Base-by-base conservation (phyloP, 139 green algal species). In the Pseudopediastrum boryanum region DNA sequence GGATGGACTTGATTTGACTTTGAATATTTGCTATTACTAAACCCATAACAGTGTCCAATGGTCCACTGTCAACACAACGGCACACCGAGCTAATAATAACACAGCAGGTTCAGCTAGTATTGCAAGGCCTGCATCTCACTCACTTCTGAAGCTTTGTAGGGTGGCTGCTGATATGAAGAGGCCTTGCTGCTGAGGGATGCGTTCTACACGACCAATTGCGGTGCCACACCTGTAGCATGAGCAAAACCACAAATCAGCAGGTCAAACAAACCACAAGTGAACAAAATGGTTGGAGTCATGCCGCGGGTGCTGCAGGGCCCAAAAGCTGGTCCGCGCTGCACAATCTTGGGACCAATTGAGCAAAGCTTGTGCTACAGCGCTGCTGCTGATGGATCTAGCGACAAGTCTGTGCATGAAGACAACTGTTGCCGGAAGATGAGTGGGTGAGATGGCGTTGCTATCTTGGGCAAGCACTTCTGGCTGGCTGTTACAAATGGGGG, bases 131-230 rank as follows among this genome's bases (percentile, higher is more conserved):
- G 33, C n/a, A 46, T 19, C 7, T 0, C 7, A 78, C 88, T 83
- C 39, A 92, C 88, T 89, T 43, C 78, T 87, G 69, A 91, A 90
- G 62, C 77, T 86, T 46, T 92, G 89, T 31, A 94, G 72, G 2
- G 90, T 94, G 5, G 86, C 84, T 46, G 90, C 81, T 6, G 90
- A 95, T 9, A 95, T 91, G 81, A 86, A 93, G 0, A 95, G 43
- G 3, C 82, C 83, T 13, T 88, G 65, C 12, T 89, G 84, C 1
- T 46, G 54, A 0, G 85, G 67, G 29, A 90, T 87, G 3, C 90
- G 88, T 75, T 93, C 86, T 23, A 95, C 58, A 0, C 87, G 83
- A 13, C 68, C 67, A n/a, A 95, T 92, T 42, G 44, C 50, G 3
- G 78, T 78, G 0, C 75, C 70, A 61, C 90, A 95, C 67, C 90